phyloP scores from a whole-genome alignment of 257 asterid genomes.

The Penstemon barbatus region DNA sequence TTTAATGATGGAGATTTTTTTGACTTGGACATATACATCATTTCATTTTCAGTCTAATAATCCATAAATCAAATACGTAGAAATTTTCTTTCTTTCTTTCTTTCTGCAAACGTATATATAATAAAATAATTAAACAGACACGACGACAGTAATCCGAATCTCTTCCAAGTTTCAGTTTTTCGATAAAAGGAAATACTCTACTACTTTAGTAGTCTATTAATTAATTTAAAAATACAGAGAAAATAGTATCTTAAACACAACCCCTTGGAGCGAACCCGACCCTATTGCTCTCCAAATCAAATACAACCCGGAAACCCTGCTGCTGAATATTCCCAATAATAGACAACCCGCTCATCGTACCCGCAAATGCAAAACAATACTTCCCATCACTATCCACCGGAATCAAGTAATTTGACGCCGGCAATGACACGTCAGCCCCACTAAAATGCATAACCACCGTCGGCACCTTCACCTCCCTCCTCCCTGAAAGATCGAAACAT shows the following conservation, averaged over 20 bases:
- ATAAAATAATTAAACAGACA: too few relatives aligned
- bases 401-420: constrained; percentile 86
- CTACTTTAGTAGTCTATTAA: too few relatives aligned
- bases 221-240: too few relatives aligned
- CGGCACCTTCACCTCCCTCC: constrained; percentile 80
- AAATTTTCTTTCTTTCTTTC: too few relatives aligned
- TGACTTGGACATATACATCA: too few relatives aligned
- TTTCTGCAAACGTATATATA: too few relatives aligned
- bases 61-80: too few relatives aligned
- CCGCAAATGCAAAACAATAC: constrained; percentile 94
- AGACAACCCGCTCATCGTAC: constrained; percentile 62
- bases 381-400: constrained; percentile 73
- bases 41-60: too few relatives aligned
- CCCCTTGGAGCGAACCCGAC: constrained; percentile 63
- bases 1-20: too few relatives aligned
- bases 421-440: constrained; percentile 78
- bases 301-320: constrained; percentile 69
- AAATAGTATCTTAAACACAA: constrained; percentile 32
- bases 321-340: constrained; percentile 68
- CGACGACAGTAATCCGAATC: too few relatives aligned
- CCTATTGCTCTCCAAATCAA: constrained; percentile 52
- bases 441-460: constrained; percentile 77
- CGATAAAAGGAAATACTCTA: too few relatives aligned
- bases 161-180: too few relatives aligned
- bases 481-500: constrained; percentile 79